phyloP scores from a whole-genome alignment of 345 rosid species.

The Geranium rotundifolium region DNA sequence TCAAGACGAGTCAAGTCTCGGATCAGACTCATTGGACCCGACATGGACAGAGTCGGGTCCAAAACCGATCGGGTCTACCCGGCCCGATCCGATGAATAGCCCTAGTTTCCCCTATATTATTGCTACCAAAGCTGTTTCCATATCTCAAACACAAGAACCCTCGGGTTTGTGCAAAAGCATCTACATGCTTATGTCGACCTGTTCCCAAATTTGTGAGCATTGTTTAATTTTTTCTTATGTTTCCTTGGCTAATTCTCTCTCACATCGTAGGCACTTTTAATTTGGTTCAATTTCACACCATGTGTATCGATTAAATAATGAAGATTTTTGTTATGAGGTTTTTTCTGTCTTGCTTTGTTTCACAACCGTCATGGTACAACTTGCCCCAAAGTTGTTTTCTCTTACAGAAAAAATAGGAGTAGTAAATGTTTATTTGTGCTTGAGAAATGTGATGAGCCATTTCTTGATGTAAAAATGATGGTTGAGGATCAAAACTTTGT shows the following conservation, averaged over 20 bases:
- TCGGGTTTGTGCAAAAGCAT: conserved; percentile 85
- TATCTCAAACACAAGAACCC: conserved; percentile 76
- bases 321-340: not conserved
- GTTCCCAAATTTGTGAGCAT: conserved; percentile 64
- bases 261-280: not conserved
- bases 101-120: conserved; percentile 47
- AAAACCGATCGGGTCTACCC: too few species aligned
- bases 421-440: too few species aligned
- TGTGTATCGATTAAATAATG: not conserved
- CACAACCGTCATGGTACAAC: not conserved
- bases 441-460: too few species aligned
- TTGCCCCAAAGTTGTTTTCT: not conserved
- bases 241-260: not conserved
- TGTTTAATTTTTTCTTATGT: not conserved
- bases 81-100: too few species aligned
- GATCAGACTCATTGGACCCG: too few species aligned
- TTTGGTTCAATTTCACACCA: too few species aligned
- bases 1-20: too few species aligned
- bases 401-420: too few species aligned
- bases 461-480: too few species aligned
- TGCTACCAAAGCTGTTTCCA: conserved; percentile 74
- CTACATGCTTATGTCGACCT: conserved; percentile 68
- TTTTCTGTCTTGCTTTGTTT: not conserved
- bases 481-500: not conserved
- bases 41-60: too few species aligned